phyloP scores from a whole-genome alignment of 345 rosid species.

The Theobroma cacao region DNA sequence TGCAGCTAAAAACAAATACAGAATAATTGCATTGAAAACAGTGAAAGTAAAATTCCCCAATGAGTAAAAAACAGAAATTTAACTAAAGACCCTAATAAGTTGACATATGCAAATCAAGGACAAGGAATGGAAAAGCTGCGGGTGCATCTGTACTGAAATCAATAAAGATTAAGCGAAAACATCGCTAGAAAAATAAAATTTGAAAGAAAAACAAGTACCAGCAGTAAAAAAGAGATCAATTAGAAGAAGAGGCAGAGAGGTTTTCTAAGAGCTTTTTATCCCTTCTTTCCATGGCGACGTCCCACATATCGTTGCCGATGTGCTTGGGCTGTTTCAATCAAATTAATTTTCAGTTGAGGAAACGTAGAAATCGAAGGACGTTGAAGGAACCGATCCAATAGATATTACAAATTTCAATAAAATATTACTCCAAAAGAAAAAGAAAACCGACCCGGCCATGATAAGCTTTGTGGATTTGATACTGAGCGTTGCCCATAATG shows the following conservation, averaged over 20 bases:
- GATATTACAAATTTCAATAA: neutral
- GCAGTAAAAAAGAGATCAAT: slow-evolving; percentile 1
- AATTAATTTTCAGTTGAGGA: neutral
- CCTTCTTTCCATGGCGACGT: slow-evolving; percentile 92
- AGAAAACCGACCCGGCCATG: slow-evolving; percentile 66
- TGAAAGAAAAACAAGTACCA: neutral
- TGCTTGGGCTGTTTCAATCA: slow-evolving; percentile 71
- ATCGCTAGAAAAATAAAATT: neutral
- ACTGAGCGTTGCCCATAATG: slow-evolving; percentile 83
- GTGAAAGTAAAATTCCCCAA: neutral
- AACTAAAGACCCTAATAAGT: neutral
- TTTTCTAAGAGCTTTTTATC: slow-evolving; percentile 80
- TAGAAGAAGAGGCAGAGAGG: slow-evolving; percentile 38
- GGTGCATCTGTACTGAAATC: neutral
- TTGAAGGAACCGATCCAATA: neutral
- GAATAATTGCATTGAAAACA: neutral
- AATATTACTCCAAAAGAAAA: neutral
- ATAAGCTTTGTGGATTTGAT: slow-evolving; percentile 80
- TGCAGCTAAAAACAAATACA: neutral
- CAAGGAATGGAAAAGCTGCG: neutral
- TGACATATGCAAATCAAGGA: neutral
- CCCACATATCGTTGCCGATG: slow-evolving; percentile 91
- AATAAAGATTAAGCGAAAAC: neutral
- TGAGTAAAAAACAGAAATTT: neutral
- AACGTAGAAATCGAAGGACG: neutral